Conservation (phyloP, 1,284 basidiomycete species). For the Ustilago hordei region DNA sequence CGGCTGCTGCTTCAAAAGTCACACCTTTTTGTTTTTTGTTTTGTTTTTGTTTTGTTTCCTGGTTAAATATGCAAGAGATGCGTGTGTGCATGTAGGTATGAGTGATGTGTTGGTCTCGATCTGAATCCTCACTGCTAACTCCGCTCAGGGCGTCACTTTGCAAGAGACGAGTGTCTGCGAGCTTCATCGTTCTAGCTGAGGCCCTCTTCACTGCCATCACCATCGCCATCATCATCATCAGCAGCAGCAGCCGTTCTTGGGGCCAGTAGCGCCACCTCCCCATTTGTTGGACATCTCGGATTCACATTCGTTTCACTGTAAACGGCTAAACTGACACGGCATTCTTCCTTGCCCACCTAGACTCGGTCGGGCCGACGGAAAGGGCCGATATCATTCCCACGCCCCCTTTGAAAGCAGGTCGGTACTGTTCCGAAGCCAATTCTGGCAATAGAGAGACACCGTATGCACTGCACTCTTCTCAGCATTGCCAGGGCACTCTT, state of each 20-base stretch:
- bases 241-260: not conserved
- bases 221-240: not conserved
- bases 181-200: not conserved
- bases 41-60: not conserved
- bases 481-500: not conserved
- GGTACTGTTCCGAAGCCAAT: not conserved
- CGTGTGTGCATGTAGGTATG: slow-evolving; percentile 13
- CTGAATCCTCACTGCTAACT: slow-evolving; percentile 10
- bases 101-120: slow-evolving; percentile 30
- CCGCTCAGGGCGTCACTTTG: slow-evolving; percentile 19
- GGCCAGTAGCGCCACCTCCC: not conserved
- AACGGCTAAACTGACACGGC: not conserved
- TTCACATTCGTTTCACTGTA: not conserved
- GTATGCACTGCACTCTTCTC: not conserved
- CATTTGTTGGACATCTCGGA: not conserved
- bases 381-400: not conserved
- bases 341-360: not conserved
- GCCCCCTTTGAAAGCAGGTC: not conserved
- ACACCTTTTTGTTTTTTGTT: not conserved
- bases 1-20: not conserved
- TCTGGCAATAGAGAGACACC: not conserved
- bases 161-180: not conserved
- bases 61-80: not conserved
- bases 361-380: not conserved
- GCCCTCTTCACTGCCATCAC: not conserved